Conservation (phyloP, 1,139 yeast species). For the Candida smagusa region DNA sequence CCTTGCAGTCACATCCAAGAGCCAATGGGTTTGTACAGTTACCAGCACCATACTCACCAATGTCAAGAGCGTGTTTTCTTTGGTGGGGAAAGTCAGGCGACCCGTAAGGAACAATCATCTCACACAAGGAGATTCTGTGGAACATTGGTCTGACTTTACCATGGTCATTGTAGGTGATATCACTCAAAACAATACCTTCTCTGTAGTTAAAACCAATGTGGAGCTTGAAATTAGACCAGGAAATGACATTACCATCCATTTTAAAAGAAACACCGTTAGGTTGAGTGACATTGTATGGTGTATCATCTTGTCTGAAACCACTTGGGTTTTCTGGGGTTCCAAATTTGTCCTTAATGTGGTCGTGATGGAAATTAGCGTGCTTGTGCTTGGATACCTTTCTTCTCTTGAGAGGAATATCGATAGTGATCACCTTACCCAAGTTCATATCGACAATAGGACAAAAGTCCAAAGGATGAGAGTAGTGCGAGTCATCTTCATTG, state of each 20-base stretch:
- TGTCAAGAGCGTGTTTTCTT: slow-evolving; percentile 81
- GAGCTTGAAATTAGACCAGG: slow-evolving; percentile 73
- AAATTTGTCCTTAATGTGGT: slow-evolving; percentile 55
- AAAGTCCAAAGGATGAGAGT: slow-evolving; percentile 80
- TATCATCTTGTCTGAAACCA: slow-evolving; percentile 55
- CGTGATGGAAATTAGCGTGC: slow-evolving; percentile 68
- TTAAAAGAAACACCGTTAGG: slow-evolving; percentile 80
- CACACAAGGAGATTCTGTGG: slow-evolving; percentile 75
- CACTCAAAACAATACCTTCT: slow-evolving; percentile 79
- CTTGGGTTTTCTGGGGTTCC: slow-evolving; percentile 50
- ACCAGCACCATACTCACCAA: slow-evolving; percentile 88
- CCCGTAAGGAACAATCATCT: slow-evolving; percentile 86
- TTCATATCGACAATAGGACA: slow-evolving; percentile 81
- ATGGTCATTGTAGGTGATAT: slow-evolving; percentile 69
- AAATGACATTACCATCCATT: slow-evolving; percentile 64
- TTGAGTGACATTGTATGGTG: slow-evolving; percentile 67
- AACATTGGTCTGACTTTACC: slow-evolving; percentile 69
- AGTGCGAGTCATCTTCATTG: slow-evolving; percentile 78
- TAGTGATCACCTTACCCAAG: slow-evolving; percentile 61
- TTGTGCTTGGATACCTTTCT: slow-evolving; percentile 66
- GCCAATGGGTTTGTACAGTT: slow-evolving; percentile 76
- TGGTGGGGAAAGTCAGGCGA: slow-evolving; percentile 77
- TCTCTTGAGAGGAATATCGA: slow-evolving; percentile 74
- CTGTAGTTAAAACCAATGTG: slow-evolving; percentile 83
- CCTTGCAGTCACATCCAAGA: slow-evolving; percentile 82